phyloP scores from a whole-genome alignment of 768 basidiomycete species.

The Guyanaporus albipodus region DNA sequence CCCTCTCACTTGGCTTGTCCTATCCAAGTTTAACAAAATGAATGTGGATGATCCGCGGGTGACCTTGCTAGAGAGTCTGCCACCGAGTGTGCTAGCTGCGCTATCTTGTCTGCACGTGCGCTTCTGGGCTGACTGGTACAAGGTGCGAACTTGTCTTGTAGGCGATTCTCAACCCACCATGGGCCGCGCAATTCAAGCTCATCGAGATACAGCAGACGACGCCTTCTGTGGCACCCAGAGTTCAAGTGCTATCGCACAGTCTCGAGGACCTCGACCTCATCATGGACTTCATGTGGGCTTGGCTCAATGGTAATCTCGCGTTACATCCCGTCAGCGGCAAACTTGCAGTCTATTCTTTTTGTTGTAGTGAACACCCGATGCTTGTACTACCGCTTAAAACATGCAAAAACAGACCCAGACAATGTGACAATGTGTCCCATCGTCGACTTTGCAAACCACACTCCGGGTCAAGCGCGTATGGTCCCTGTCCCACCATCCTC shows the following conservation, averaged over 20 bases:
- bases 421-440: slow-evolving; percentile 88
- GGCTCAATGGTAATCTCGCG: slow-evolving; percentile 72
- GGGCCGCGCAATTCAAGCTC: background rate
- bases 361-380: slow-evolving; percentile 85
- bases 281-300: slow-evolving; percentile 75
- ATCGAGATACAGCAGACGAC: slow-evolving; percentile 5
- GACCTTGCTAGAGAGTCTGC: slow-evolving; percentile 42
- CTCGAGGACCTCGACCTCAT: slow-evolving; percentile 7
- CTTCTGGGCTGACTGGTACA: slow-evolving; percentile 59
- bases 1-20: slow-evolving; percentile 74
- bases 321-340: slow-evolving; percentile 1
- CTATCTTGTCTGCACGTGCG: slow-evolving; percentile 42
- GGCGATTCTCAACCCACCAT: slow-evolving; percentile 15
- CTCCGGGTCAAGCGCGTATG: slow-evolving; percentile 39
- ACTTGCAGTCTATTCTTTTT: slow-evolving; percentile 3
- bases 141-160: slow-evolving; percentile 51
- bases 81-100: slow-evolving; percentile 41
- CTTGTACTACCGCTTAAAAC: slow-evolving; percentile 63
- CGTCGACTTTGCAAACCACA: slow-evolving; percentile 89
- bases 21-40: slow-evolving; percentile 17
- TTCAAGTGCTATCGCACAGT: background rate
- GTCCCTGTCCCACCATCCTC: slow-evolving; percentile 36
- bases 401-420: slow-evolving; percentile 50
- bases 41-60: slow-evolving; percentile 13
- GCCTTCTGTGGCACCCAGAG: background rate